Conservation (phyloP, 495 filamentous ascomycete genomes). For the Daldinia vernicosa region DNA sequence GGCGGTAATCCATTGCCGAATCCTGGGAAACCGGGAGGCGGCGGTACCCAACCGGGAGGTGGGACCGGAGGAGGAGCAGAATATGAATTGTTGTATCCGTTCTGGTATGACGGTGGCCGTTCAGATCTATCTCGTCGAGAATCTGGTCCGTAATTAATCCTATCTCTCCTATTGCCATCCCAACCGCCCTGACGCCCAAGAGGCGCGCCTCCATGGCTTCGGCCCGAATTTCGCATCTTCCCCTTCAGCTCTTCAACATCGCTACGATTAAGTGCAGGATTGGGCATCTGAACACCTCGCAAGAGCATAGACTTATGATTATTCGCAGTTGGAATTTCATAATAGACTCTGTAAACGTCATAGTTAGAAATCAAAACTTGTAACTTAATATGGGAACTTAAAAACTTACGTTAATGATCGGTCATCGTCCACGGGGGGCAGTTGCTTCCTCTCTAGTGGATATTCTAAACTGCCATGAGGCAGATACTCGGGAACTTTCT, state of each 20-base stretch:
- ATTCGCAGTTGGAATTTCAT: slow-evolving; percentile 77
- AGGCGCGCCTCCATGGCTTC: slow-evolving; percentile 56
- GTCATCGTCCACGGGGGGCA: slow-evolving; percentile 84
- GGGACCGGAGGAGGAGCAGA: slow-evolving; percentile 41
- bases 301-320: slow-evolving; percentile 95
- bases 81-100: slow-evolving; percentile 46
- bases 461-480: slow-evolving; percentile 70
- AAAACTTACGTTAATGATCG: slow-evolving; percentile 77
- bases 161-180: slow-evolving; percentile 47
- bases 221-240: slow-evolving; percentile 67
- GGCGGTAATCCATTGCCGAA: slow-evolving; percentile 56
- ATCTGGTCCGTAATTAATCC: slow-evolving; percentile 55
- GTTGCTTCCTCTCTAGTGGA: slow-evolving; percentile 68
- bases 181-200: slow-evolving; percentile 47
- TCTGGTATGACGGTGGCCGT: slow-evolving; percentile 36
- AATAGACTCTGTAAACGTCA: slow-evolving; percentile 70
- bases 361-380: slow-evolving; percentile 20
- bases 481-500: slow-evolving; percentile 81
- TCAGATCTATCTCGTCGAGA: slow-evolving; percentile 39
- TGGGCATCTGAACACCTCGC: slow-evolving; percentile 76
- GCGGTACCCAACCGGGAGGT: slow-evolving; percentile 54
- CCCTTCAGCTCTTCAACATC: slow-evolving; percentile 76
- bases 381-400: slow-evolving; percentile 1
- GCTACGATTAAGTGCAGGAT: slow-evolving; percentile 71
- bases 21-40: slow-evolving; percentile 54